phyloP scores from a whole-genome alignment of 1,139 yeast species.

The Suhomyces maxii region DNA sequence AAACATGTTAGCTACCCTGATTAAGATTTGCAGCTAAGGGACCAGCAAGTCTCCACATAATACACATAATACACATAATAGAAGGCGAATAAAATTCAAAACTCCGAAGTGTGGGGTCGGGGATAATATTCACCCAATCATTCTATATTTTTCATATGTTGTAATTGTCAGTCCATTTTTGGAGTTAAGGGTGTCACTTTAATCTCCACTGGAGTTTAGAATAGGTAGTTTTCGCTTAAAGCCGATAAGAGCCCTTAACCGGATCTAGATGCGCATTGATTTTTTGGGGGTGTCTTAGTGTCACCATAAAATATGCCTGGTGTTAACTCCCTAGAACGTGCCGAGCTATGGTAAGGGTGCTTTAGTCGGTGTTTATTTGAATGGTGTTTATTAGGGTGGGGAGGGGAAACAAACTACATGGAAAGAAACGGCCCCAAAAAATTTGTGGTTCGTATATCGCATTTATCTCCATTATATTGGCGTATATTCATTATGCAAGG shows the following conservation, averaged over 20 bases:
- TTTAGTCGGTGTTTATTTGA: too few species aligned
- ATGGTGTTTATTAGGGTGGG: too few species aligned
- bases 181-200: neutral
- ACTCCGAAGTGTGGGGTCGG: slow-evolving; percentile 4
- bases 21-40: too few species aligned
- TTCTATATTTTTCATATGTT: too few species aligned
- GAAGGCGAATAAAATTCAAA: neutral
- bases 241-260: neutral
- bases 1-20: too few species aligned
- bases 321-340: too few species aligned
- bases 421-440: too few species aligned
- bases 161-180: neutral
- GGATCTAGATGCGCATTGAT: neutral
- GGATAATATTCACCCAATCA: neutral
- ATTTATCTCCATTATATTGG: neutral
- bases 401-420: too few species aligned
- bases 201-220: neutral
- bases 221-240: too few species aligned
- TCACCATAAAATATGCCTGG: too few species aligned
- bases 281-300: neutral
- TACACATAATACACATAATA: neutral
- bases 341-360: too few species aligned
- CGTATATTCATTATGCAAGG: neutral
- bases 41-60: neutral
- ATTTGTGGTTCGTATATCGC: neutral